These are phyloP conservation scores for Caryocar brasiliense DNA, from an alignment of 441 rosid genomes.

Conservation along the genomic window DNA sequence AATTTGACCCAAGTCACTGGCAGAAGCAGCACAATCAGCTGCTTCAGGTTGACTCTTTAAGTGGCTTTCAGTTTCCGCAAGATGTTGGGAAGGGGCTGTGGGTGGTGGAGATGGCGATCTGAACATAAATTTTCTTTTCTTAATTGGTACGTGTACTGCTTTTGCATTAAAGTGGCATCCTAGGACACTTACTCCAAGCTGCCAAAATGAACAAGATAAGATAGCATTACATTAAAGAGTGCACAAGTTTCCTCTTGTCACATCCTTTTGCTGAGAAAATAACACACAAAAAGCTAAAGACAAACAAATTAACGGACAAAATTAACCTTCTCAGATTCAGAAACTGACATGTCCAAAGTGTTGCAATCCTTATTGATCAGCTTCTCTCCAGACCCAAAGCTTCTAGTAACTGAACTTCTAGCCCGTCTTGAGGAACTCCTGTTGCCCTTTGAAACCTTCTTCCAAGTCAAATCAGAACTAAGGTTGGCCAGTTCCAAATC, in stretches of 20 bases:
- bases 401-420: constrained; percentile 3
- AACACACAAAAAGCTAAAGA: not conserved
- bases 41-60: not conserved
- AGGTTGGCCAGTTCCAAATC: not conserved
- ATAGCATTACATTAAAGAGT: not conserved
- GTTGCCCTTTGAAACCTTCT: constrained; percentile 5
- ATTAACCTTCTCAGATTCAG: constrained; percentile 19
- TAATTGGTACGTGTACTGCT: constrained; percentile 12
- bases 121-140: constrained; percentile 16
- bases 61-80: not conserved
- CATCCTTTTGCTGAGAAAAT: not conserved
- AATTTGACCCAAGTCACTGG: not conserved
- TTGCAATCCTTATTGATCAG: not conserved
- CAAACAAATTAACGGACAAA: no score
- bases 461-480: constrained; percentile 11
- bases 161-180: constrained; percentile 13
- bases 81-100: not conserved
- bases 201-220: constrained; percentile 1
- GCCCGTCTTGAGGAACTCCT: constrained; percentile 11
- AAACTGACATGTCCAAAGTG: constrained; percentile 4
- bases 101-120: constrained; percentile 5
- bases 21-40: not conserved
- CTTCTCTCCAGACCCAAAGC: not conserved
- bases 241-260: not conserved
- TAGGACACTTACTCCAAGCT: constrained; percentile 16